These are phyloP conservation scores for Nepenthes mirabilis DNA, from an alignment of 148 eudicot genomes.

Conservation along the genomic window DNA sequence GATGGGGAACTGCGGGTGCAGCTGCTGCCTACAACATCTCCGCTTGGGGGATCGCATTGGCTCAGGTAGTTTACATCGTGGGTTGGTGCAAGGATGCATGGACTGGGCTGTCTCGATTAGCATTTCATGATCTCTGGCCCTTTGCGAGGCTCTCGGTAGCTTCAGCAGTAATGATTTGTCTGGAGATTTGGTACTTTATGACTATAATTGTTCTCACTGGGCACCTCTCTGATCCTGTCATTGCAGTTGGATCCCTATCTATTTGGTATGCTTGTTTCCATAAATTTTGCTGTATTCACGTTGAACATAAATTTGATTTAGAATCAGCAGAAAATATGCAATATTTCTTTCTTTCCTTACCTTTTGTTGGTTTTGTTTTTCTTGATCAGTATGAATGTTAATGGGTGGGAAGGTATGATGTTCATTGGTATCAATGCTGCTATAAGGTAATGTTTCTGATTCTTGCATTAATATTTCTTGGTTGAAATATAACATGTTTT, in stretches of 20 bases:
- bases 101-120: slow-evolving; percentile 74
- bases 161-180: slow-evolving; percentile 87
- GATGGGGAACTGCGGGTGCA: slow-evolving; percentile 75
- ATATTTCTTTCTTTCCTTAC: neutral
- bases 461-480: neutral
- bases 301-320: neutral
- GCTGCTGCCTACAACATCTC: slow-evolving; percentile 72
- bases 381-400: slow-evolving; percentile 70
- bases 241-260: slow-evolving; percentile 89
- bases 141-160: slow-evolving; percentile 65
- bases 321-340: too few relatives aligned
- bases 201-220: slow-evolving; percentile 92
- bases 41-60: slow-evolving; percentile 68
- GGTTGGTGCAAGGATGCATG: slow-evolving; percentile 82
- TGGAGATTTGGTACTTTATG: slow-evolving; percentile 97
- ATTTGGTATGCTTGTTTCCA: slow-evolving; percentile 41
- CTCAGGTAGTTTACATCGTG: slow-evolving; percentile 53
- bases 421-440: slow-evolving; percentile 94
- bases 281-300: neutral
- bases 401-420: slow-evolving; percentile 99
- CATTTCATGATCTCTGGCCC: slow-evolving; percentile 71
- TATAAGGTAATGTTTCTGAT: slow-evolving; percentile 33
- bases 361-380: neutral
- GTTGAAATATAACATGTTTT: neutral
- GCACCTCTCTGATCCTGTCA: slow-evolving; percentile 75